phyloP scores from a whole-genome alignment of 441 rosid species.

The Daphne laureola region DNA sequence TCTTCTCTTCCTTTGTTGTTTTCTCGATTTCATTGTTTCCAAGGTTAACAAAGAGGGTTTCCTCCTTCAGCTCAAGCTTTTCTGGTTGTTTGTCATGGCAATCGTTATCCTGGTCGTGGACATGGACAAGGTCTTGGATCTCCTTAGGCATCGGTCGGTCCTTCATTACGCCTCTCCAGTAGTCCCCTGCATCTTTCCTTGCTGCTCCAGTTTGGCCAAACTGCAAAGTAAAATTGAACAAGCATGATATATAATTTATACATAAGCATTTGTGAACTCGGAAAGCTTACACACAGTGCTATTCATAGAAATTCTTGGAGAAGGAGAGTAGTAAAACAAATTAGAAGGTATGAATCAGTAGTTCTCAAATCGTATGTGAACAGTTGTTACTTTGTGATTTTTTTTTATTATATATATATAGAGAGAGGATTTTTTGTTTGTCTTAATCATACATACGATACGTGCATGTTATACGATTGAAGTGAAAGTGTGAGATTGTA shows the following conservation, averaged over 20 bases:
- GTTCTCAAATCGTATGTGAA: too few relatives aligned
- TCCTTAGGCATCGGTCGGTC: conserved; percentile 24
- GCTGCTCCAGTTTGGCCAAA: conserved; percentile 17
- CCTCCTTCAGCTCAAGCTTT: conserved; percentile 4
- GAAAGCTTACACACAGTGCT: too few relatives aligned
- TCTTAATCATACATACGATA: too few relatives aligned
- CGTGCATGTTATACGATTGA: too few relatives aligned
- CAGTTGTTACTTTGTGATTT: too few relatives aligned
- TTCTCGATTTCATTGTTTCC: background rate
- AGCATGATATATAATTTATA: background rate
- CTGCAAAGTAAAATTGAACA: conserved; percentile 10
- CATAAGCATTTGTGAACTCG: too few relatives aligned
- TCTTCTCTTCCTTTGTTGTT: background rate
- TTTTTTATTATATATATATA: too few relatives aligned
- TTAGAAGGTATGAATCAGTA: too few relatives aligned
- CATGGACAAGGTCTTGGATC: conserved; percentile 11
- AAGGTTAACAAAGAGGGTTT: background rate
- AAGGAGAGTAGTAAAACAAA: too few relatives aligned
- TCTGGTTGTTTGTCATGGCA: conserved; percentile 6
- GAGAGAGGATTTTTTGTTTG: too few relatives aligned
- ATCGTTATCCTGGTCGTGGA: conserved; percentile 1
- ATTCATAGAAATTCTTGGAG: too few relatives aligned
- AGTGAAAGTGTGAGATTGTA: too few relatives aligned
- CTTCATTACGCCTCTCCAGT: conserved; percentile 22
- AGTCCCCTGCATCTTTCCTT: conserved; percentile 25